Evolutionary conservation across 2,329 filamentous ascomycete species (phyloP).

Genomic region (Knufia fluminis): DNA sequence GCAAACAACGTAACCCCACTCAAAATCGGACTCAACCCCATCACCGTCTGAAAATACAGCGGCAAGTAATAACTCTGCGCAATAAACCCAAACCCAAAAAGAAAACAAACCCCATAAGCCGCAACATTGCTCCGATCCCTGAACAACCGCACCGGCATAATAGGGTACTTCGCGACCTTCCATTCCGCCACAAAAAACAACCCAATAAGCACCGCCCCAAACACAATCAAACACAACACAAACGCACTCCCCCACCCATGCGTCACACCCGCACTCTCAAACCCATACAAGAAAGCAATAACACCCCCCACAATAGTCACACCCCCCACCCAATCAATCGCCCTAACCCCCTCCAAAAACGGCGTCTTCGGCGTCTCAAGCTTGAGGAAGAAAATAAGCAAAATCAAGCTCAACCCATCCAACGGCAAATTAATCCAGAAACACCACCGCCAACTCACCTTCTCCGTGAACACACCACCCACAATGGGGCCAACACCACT

Average conservation of each 20-base stretch:
- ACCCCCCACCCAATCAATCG: constrained; percentile 57
- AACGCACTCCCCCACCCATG: constrained; percentile 43
- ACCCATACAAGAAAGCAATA: constrained; percentile 60
- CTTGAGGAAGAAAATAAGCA: constrained; percentile 52
- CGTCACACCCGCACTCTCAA: constrained; percentile 58
- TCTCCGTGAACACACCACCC: constrained; percentile 34
- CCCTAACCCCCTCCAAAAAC: constrained; percentile 47
- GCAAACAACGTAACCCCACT: constrained; percentile 69
- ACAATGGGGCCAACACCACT: constrained; percentile 45
- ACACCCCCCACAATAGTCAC: constrained; percentile 54
- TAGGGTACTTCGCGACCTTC: constrained; percentile 50
- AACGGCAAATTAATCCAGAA: constrained; percentile 55
- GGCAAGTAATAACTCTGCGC: constrained; percentile 71
- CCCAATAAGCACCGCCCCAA: constrained; percentile 35
- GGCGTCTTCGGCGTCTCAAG: constrained; percentile 54
- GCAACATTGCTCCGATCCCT: constrained; percentile 37
- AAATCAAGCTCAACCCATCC: constrained; percentile 49
- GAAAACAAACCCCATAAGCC: constrained; percentile 57
- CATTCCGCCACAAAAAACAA: constrained; percentile 52
- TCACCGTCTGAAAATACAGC: constrained; percentile 72
- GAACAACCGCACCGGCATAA: constrained; percentile 50
- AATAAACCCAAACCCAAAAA: constrained; percentile 70
- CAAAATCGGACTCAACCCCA: constrained; percentile 58
- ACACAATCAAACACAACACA: constrained; percentile 41
- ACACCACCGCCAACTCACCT: constrained; percentile 31